Evolutionary conservation across 2,329 filamentous ascomycete genomes (phyloP).

Genomic region (Exophiala dermatitidis): DNA sequence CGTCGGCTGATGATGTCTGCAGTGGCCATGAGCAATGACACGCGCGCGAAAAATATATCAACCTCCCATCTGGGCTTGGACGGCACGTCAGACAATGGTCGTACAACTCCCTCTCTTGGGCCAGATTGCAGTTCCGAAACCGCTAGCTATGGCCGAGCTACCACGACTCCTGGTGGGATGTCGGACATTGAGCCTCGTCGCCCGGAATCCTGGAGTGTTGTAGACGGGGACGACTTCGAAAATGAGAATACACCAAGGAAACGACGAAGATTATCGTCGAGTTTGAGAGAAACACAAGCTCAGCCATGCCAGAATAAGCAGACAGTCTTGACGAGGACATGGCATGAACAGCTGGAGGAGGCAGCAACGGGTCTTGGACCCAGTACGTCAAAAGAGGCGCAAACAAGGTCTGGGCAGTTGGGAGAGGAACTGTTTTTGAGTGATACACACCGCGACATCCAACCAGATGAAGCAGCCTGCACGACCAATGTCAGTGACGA

Average conservation of each 20-base stretch:
- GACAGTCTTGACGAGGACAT: background rate
- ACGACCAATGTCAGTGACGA: background rate
- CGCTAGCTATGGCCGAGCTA: background rate
- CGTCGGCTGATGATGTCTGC: constrained; percentile 1
- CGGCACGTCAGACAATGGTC: constrained; percentile 3
- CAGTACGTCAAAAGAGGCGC: background rate
- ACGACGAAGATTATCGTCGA: constrained; percentile 14
- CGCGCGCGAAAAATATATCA: background rate
- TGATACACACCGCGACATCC: background rate
- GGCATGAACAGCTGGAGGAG: constrained; percentile 11
- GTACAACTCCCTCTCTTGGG: background rate
- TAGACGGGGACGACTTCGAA: constrained; percentile 5
- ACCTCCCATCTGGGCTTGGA: constrained; percentile 1
- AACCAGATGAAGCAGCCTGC: background rate
- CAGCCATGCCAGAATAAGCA: background rate
- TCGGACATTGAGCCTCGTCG: background rate
- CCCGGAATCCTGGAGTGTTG: background rate
- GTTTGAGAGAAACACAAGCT: background rate
- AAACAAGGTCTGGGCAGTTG: background rate
- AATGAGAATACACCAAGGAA: constrained; percentile 17
- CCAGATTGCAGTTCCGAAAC: background rate
- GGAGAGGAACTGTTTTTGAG: background rate
- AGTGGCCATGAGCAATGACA: background rate
- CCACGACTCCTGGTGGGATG: background rate
- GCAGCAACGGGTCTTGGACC: constrained; percentile 4